Evolutionary conservation across 495 filamentous ascomycete genomes (phyloP).

Genomic region (Durotheca rogersii): DNA sequence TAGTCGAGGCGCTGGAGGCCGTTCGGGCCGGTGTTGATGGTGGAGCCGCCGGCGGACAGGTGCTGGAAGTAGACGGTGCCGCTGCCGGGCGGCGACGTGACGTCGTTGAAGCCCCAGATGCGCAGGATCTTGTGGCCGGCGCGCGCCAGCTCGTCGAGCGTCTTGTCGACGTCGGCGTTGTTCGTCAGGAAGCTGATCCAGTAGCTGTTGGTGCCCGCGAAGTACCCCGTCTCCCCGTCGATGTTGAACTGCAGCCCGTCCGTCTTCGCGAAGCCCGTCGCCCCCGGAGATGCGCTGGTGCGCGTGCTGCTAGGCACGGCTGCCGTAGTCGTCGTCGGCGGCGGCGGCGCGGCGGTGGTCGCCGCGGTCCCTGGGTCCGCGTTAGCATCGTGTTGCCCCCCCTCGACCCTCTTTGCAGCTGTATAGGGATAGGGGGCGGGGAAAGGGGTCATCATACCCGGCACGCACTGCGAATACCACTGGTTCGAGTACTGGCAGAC

Average conservation of each 20-base stretch:
- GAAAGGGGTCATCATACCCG: slow-evolving; percentile 18
- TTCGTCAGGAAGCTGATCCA: slow-evolving; percentile 70
- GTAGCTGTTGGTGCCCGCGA: slow-evolving; percentile 71
- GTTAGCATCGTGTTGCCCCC: slow-evolving; percentile 14
- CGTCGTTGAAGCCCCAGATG: slow-evolving; percentile 72
- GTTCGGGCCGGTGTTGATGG: slow-evolving; percentile 66
- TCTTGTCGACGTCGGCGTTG: slow-evolving; percentile 63
- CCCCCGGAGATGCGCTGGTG: not conserved
- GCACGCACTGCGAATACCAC: slow-evolving; percentile 52
- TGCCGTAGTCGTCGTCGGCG: not conserved
- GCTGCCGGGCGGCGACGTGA: slow-evolving; percentile 40
- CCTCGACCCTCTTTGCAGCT: too few species aligned
- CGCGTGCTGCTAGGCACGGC: not conserved
- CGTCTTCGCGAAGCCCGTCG: slow-evolving; percentile 18
- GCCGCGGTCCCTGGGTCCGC: slow-evolving; percentile 2
- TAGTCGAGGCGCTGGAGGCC: slow-evolving; percentile 69
- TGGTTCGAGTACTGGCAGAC: slow-evolving; percentile 47
- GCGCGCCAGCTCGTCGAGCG: slow-evolving; percentile 48
- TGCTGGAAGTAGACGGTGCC: slow-evolving; percentile 63
- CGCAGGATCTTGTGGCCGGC: slow-evolving; percentile 68
- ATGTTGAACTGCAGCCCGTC: slow-evolving; percentile 53
- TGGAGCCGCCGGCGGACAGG: slow-evolving; percentile 51
- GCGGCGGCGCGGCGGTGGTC: not conserved
- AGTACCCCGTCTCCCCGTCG: slow-evolving; percentile 62
- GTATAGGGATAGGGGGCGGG: too few species aligned